Conservation (phyloP, 177 flowering plant species). For the Vitis hybrid region DNA sequence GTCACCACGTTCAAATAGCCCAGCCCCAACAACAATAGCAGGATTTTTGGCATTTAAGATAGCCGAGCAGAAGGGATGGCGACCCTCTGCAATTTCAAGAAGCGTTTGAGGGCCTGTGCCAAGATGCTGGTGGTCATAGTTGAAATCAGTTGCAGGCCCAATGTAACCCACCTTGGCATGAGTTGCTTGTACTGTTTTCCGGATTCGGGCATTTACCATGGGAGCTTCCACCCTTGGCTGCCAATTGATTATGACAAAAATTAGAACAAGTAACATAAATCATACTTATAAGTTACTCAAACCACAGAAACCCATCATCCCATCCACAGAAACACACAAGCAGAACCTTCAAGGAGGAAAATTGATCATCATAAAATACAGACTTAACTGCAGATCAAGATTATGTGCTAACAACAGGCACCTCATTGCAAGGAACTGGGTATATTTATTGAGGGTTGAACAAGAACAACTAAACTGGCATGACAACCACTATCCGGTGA, state of each 20-base stretch:
- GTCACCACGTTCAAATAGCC: conserved; percentile 79
- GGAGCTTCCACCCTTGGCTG: conserved; percentile 99
- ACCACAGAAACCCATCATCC: neutral
- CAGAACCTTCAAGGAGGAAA: no score
- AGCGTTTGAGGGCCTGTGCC: conserved; percentile 88
- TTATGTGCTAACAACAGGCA: no score
- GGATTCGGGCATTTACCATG: conserved; percentile 97
- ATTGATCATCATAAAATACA: no score
- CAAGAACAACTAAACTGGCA: no score
- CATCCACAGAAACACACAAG: no score
- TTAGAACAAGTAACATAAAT: neutral
- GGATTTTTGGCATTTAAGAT: conserved; percentile 83
- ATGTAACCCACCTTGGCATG: conserved; percentile 91
- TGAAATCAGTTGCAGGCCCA: conserved; percentile 84
- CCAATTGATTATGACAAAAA: conserved; percentile 10
- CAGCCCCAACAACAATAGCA: conserved; percentile 88
- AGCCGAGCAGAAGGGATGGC: conserved; percentile 72
- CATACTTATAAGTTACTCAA: neutral
- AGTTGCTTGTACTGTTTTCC: conserved; percentile 75
- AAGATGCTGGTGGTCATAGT: conserved; percentile 84
- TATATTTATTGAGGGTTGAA: no score
- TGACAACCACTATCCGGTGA: no score
- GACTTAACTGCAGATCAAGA: no score
- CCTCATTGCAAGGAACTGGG: no score
- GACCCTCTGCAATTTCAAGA: conserved; percentile 76